These are phyloP conservation scores for Aspergillus vadensis DNA, from an alignment of 2,329 filamentous ascomycete species.

Conservation along the genomic window DNA sequence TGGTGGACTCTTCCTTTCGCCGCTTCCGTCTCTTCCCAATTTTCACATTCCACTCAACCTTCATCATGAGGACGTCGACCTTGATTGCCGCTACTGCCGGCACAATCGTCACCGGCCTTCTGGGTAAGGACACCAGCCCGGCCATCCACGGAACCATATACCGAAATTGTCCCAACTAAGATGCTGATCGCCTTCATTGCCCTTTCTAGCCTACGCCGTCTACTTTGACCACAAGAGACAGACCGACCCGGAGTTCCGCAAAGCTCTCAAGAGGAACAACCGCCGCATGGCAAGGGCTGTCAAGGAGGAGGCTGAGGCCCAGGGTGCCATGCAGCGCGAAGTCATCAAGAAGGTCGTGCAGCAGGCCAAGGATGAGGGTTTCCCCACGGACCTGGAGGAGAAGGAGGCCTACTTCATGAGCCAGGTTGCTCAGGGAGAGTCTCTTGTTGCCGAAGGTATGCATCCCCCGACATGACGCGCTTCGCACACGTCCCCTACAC, in stretches of 20 bases:
- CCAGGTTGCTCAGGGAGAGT: slow-evolving; percentile 87
- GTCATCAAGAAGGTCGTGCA: slow-evolving; percentile 75
- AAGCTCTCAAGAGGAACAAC: slow-evolving; percentile 55
- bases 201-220: slow-evolving; percentile 58
- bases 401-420: slow-evolving; percentile 96
- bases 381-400: slow-evolving; percentile 86
- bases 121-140: slow-evolving; percentile 45
- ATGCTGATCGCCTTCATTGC: slow-evolving; percentile 12
- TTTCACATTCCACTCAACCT: slow-evolving; percentile 6
- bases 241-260: slow-evolving; percentile 65
- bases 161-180: slow-evolving; percentile 13
- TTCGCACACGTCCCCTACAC: not conserved
- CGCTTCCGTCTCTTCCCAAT: slow-evolving; percentile 7
- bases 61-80: slow-evolving; percentile 58
- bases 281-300: slow-evolving; percentile 49
- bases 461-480: slow-evolving; percentile 21
- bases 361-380: slow-evolving; percentile 84
- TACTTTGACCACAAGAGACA: slow-evolving; percentile 69
- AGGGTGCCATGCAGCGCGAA: slow-evolving; percentile 56
- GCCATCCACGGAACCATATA: not conserved
- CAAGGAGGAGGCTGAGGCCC: slow-evolving; percentile 51
- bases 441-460: slow-evolving; percentile 78
- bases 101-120: slow-evolving; percentile 59
- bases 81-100: slow-evolving; percentile 61
- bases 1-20: not conserved